Base-by-base conservation (phyloP, 805 yeast genomes). In the Teunomyces aglyptinius region DNA sequence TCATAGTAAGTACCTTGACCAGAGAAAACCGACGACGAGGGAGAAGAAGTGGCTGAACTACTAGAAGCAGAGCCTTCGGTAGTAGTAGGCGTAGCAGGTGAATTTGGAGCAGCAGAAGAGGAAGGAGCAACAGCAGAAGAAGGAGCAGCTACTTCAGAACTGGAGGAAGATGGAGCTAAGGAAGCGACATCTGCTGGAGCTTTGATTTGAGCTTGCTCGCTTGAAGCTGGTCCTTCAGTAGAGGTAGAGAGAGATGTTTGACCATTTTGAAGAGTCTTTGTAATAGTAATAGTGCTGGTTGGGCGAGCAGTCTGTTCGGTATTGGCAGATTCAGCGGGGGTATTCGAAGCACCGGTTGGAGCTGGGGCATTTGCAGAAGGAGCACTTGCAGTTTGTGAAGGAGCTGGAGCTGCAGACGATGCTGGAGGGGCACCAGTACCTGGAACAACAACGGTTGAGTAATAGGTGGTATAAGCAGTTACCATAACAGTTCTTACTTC, bases 1-100 rank as follows among this genome's bases (percentile, higher is more conserved):
- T 59, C 56, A 57, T 75, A 78, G 61, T 62, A 78, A 26, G 83
- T 79, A 44, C 81, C 83, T 49, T 76, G 61, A 36, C 82, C 82
- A 2, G 65, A 41, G 50, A 48, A 56, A 10, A 49, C 46, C 6
- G 48, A 24, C 13, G 49, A 34, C 19, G 50, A 35, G 31, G 53
- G 35, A 8, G 50, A n/a, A 13, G 58, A 31, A 24, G 36, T 34
- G 33, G 45, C 33, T 13, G 45, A 18, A 15, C 18, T 24, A 36
- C 43, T 16, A 15, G 53, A 5, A 24, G 47, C 29, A 20, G 49
- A 31, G 38, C 38, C 26, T 48, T 20, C 36, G 13, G 46, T n/a
- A 12, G 48, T 12, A 35, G 48, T 39, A 10, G 53, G 20, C 11
- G 49, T 26, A n/a, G 12, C 27, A 12, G 60, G 4, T 5, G 55